Percentiles rank a stretch among this genome's conserved stretches.
Conservation (phyloP, 129 eudicot genomes). For the Tagetes erecta region DNA sequence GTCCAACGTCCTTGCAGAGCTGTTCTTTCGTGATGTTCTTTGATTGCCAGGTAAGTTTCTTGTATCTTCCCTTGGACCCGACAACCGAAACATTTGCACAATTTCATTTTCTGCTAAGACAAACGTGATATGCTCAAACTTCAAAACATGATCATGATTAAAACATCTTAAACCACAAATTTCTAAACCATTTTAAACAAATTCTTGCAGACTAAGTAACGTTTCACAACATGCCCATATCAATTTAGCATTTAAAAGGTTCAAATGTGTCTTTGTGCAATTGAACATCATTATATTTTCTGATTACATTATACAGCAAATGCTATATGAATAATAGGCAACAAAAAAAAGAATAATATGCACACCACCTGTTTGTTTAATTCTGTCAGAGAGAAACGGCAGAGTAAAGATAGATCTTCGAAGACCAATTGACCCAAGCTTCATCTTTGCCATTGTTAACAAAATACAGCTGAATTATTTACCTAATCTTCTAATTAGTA, state of each 20-base stretch:
- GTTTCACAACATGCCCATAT: neutral
- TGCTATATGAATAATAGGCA: neutral
- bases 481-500: neutral
- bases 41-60: slow-evolving; percentile 26
- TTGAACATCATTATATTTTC: neutral
- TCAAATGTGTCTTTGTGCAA: slow-evolving; percentile 16
- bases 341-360: neutral
- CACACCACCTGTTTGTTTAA: slow-evolving; percentile 75
- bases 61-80: slow-evolving; percentile 50
- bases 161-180: neutral
- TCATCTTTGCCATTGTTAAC: slow-evolving; percentile 26
- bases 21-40: slow-evolving; percentile 29
- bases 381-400: slow-evolving; percentile 53
- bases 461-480: slow-evolving; percentile 6
- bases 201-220: neutral
- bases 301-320: neutral
- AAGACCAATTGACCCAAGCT: slow-evolving; percentile 13
- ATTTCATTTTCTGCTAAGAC: slow-evolving; percentile 69
- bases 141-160: neutral
- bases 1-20: slow-evolving; percentile 57
- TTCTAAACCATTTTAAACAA: neutral
- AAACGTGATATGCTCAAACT: slow-evolving; percentile 7
- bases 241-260: slow-evolving; percentile 12
- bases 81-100: slow-evolving; percentile 73
- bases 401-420: slow-evolving; percentile 50